Evolutionary conservation across 2,329 filamentous ascomycete species (phyloP).

Genomic region (Berkeleyomyces basicola): DNA sequence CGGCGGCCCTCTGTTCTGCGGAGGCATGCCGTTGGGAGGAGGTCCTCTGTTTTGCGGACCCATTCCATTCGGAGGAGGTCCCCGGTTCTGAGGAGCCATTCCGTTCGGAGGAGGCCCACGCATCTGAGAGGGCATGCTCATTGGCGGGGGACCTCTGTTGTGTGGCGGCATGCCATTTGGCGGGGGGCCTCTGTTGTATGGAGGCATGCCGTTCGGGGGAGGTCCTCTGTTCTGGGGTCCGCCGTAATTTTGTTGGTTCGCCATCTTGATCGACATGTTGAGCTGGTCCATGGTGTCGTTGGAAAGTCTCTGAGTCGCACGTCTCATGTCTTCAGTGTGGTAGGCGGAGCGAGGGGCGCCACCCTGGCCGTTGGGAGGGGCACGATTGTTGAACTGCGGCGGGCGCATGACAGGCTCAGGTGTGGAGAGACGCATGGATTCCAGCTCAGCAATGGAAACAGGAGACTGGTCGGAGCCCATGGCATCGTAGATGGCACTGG

Average conservation of each 20-base stretch:
- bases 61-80: conserved; percentile 3
- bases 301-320: conserved; percentile 72
- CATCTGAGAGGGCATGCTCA: background rate
- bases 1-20: background rate
- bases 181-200: background rate
- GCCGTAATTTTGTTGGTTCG: background rate
- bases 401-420: conserved; percentile 64
- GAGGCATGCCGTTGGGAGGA: background rate
- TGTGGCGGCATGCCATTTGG: background rate
- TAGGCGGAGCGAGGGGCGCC: conserved; percentile 40
- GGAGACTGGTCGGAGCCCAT: conserved; percentile 10
- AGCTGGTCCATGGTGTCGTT: conserved; percentile 66
- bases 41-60: background rate
- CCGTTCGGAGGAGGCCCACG: background rate
- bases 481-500: conserved; percentile 11
- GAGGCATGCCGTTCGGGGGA: background rate
- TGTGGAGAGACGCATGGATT: conserved; percentile 40
- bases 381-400: conserved; percentile 61
- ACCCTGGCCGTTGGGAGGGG: conserved; percentile 47
- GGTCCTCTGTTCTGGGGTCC: conserved; percentile 3
- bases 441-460: conserved; percentile 33
- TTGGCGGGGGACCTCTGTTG: background rate
- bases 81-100: conserved; percentile 3
- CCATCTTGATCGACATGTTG: conserved; percentile 40
- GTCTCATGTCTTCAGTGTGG: conserved; percentile 60